phyloP scores from a whole-genome alignment of 2,329 filamentous ascomycete species.

The Magnaporthiopsis poae region DNA sequence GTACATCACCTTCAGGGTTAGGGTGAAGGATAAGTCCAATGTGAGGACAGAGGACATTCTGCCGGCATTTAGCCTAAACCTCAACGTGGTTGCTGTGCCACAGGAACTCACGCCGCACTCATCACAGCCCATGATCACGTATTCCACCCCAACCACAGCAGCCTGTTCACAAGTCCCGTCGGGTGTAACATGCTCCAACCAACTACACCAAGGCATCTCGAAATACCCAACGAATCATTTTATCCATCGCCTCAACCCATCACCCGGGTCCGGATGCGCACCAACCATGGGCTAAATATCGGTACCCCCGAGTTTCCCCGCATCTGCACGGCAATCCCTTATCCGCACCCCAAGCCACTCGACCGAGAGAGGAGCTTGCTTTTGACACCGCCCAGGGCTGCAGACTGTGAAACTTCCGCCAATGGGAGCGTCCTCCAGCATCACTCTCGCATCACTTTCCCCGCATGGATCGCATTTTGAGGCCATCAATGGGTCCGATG shows the following conservation, averaged over 20 bases:
- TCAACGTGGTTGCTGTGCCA: not conserved
- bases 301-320: not conserved
- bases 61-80: not conserved
- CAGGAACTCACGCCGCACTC: not conserved
- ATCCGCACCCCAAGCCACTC: not conserved
- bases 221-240: not conserved
- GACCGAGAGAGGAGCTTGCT: not conserved
- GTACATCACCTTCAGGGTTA: no score
- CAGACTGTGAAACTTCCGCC: not conserved
- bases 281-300: not conserved
- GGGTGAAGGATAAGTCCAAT: not conserved
- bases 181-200: not conserved
- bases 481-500: no score
- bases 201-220: not conserved
- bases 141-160: not conserved
- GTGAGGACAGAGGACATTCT: not conserved
- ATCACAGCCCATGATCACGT: not conserved
- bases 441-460: no score
- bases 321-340: not conserved
- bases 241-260: not conserved
- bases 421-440: not conserved
- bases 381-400: not conserved
- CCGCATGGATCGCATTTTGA: no score
- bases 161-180: not conserved
- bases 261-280: not conserved